Conservation (phyloP, 2,329 filamentous ascomycete species). For the Colletotrichum lupini region DNA sequence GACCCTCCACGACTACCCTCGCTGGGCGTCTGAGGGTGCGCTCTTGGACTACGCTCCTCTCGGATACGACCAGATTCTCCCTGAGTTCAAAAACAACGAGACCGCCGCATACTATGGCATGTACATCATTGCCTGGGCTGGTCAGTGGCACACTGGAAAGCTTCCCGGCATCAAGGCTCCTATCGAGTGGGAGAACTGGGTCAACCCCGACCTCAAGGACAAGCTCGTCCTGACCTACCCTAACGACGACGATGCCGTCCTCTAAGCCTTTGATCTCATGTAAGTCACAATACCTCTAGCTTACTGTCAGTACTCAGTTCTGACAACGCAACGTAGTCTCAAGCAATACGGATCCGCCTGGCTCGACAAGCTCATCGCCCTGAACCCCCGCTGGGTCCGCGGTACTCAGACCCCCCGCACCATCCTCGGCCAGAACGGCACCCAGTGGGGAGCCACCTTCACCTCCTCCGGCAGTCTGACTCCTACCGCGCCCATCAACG, state of each 20-base stretch:
- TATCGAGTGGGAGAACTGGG: slow-evolving; percentile 54
- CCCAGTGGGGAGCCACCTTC: slow-evolving; percentile 47
- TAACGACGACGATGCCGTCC: slow-evolving; percentile 67
- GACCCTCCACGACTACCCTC: slow-evolving; percentile 61
- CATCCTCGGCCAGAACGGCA: slow-evolving; percentile 45
- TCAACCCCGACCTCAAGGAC: slow-evolving; percentile 62
- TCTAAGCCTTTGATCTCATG: slow-evolving; percentile 62
- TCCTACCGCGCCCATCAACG: slow-evolving; percentile 37
- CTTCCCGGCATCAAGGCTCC: slow-evolving; percentile 46
- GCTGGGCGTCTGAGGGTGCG: slow-evolving; percentile 60
- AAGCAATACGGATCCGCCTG: slow-evolving; percentile 55
- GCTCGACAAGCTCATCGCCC: slow-evolving; percentile 58
- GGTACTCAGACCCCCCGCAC: slow-evolving; percentile 56
- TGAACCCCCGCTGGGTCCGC: slow-evolving; percentile 65
- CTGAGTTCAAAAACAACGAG: slow-evolving; percentile 53
- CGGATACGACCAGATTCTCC: slow-evolving; percentile 55
- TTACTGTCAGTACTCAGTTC: neutral
- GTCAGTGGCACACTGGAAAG: slow-evolving; percentile 50
- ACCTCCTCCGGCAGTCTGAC: slow-evolving; percentile 39
- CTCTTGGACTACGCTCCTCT: slow-evolving; percentile 61
- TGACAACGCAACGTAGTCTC: slow-evolving; percentile 40
- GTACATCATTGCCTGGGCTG: slow-evolving; percentile 50
- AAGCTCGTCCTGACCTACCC: slow-evolving; percentile 66
- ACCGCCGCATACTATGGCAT: slow-evolving; percentile 55
- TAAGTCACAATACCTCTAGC: slow-evolving; percentile 40